Percentiles rank a stretch among this genome's conserved stretches.
Conservation (phyloP, 2,329 filamentous ascomycete species). For the Fusarium buharicum region DNA sequence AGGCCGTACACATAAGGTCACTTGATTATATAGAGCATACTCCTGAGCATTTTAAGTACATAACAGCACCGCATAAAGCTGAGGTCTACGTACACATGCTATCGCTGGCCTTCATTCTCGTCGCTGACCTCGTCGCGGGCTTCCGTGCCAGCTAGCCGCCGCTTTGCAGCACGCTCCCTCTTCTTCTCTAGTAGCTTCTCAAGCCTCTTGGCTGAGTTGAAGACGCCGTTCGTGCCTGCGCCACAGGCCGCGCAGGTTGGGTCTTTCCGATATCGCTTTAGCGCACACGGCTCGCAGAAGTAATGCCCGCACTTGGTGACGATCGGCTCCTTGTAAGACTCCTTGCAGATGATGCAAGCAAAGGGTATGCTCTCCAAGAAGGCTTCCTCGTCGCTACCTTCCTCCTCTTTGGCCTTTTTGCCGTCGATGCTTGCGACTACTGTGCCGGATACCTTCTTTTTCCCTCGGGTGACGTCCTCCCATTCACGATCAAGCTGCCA, state of each 20-base stretch:
- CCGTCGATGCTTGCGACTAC: constrained; percentile 70
- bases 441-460: constrained; percentile 70
- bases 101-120: too few relatives aligned
- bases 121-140: too few relatives aligned
- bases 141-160: too few relatives aligned
- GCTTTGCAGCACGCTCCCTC: too few relatives aligned
- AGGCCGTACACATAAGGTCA: too few relatives aligned
- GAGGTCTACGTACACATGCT: too few relatives aligned
- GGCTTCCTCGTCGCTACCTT: constrained; percentile 72
- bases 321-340: constrained; percentile 80
- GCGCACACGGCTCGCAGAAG: constrained; percentile 90
- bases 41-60: too few relatives aligned
- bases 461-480: constrained; percentile 83
- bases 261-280: constrained; percentile 86
- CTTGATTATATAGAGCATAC: too few relatives aligned
- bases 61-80: too few relatives aligned
- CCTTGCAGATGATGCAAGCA: constrained; percentile 86
- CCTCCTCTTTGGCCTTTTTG: constrained; percentile 67
- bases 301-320: constrained; percentile 94
- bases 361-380: constrained; percentile 94
- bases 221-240: constrained; percentile 85
- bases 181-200: too few relatives aligned
- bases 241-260: constrained; percentile 89
- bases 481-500: constrained; percentile 97
- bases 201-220: constrained; percentile 86